A percentile compares a stretch with the other conserved stretches of the same genome.
Conservation (phyloP, 2,329 filamentous ascomycete genomes). For the Colletotrichum simmondsii region DNA sequence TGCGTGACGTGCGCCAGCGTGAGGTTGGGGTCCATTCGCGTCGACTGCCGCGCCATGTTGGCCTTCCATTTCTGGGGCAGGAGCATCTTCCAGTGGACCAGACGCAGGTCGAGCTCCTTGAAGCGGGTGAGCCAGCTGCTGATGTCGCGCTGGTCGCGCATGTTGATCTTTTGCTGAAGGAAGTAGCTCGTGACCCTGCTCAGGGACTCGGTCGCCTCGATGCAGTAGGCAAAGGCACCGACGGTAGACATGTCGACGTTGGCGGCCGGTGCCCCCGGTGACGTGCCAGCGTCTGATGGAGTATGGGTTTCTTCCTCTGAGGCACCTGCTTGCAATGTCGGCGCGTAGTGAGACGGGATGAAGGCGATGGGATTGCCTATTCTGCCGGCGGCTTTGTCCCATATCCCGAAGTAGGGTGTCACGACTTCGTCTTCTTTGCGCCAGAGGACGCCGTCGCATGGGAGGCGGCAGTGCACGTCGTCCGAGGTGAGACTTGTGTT, state of each 20-base stretch:
- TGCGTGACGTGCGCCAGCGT: slow-evolving; percentile 61
- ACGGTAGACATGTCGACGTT: slow-evolving; percentile 48
- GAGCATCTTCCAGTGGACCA: slow-evolving; percentile 59
- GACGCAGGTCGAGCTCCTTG: slow-evolving; percentile 57
- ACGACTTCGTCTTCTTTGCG: slow-evolving; percentile 48
- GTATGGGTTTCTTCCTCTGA: slow-evolving; percentile 27
- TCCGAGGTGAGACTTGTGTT: slow-evolving; percentile 46
- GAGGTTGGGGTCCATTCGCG: slow-evolving; percentile 58
- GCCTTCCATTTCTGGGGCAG: slow-evolving; percentile 54
- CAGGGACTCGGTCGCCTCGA: slow-evolving; percentile 58
- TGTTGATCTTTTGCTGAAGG: slow-evolving; percentile 54
- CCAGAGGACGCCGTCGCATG: slow-evolving; percentile 54
- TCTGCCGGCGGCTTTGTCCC: slow-evolving; percentile 51
- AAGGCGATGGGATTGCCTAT: slow-evolving; percentile 53
- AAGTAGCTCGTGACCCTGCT: slow-evolving; percentile 57
- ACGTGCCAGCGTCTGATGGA: slow-evolving; percentile 11
- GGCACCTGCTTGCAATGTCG: slow-evolving; percentile 17
- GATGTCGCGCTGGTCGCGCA: slow-evolving; percentile 50
- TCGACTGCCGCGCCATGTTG: slow-evolving; percentile 41
- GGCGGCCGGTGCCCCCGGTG: slow-evolving; percentile 23
- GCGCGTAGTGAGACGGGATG: slow-evolving; percentile 44
- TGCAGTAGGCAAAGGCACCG: slow-evolving; percentile 57
- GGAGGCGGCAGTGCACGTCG: slow-evolving; percentile 43
- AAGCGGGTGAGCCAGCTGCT: slow-evolving; percentile 57
- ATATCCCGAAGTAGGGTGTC: slow-evolving; percentile 57